Conservation (phyloP, 2,329 filamentous ascomycete species). For the Didymella segeticola region DNA sequence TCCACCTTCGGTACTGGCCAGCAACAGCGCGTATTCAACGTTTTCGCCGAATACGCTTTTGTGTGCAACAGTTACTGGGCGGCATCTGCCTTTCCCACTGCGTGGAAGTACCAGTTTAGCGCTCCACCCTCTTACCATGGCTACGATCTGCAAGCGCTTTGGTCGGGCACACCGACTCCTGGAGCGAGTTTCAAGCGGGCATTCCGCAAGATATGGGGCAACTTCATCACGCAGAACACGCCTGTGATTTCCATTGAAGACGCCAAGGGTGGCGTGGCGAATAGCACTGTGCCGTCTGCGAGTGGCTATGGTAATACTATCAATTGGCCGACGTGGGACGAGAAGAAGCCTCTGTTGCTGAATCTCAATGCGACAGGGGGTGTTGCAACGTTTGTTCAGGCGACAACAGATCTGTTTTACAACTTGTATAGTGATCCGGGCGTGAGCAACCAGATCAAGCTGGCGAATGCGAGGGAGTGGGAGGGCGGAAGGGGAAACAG, state of each 20-base stretch:
- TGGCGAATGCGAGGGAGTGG: slow-evolving; percentile 38
- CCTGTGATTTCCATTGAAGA: slow-evolving; percentile 39
- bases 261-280: slow-evolving; percentile 33
- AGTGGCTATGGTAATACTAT: slow-evolving; percentile 26
- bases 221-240: slow-evolving; percentile 36
- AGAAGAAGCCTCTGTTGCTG: slow-evolving; percentile 26
- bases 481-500: slow-evolving; percentile 41
- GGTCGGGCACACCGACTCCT: slow-evolving; percentile 32
- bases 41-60: slow-evolving; percentile 56
- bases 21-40: slow-evolving; percentile 49
- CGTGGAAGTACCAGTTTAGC: slow-evolving; percentile 46
- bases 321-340: slow-evolving; percentile 38
- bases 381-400: slow-evolving; percentile 19
- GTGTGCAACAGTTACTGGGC: slow-evolving; percentile 51
- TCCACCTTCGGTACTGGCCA: slow-evolving; percentile 40
- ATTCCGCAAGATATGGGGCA: slow-evolving; percentile 45
- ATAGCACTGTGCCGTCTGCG: slow-evolving; percentile 29
- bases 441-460: slow-evolving; percentile 37
- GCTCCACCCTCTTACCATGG: slow-evolving; percentile 41
- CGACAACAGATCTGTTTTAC: slow-evolving; percentile 36
- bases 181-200: slow-evolving; percentile 40
- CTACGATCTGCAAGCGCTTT: slow-evolving; percentile 41
- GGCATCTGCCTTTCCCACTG: slow-evolving; percentile 43
- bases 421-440: slow-evolving; percentile 41
- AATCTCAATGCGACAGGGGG: slow-evolving; percentile 43